Evolutionary conservation across 169 alveolate species (phyloP), one percentile per base, ranked within the genome.

Genomic region (Cryptosporidium muris): DNA sequence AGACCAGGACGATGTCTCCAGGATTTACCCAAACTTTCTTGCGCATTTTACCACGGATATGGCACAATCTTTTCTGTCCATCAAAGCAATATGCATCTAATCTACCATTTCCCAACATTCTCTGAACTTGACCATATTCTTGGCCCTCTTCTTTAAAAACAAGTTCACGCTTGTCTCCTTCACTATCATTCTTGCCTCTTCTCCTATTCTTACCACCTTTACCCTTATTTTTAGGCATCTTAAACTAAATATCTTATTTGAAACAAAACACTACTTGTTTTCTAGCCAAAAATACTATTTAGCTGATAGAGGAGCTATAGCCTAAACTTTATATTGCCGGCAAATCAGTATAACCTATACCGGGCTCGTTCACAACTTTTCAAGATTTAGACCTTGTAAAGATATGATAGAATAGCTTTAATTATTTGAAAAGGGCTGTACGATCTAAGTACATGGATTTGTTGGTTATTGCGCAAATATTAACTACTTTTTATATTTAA

Each of bases 81-180:
- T 97, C 99, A 81, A 96, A 95, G 81, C 99, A 98, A 82, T 94
- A 93, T 51, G 98, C 98, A 88, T 98, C 99, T 40, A 97, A 92
- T 56, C 99, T 94, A 37, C 99, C 99, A 88, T 97, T 97, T 16
- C 99, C 99, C 88, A 97, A 95, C 98, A 97, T 95, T 85, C 98
- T 92, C 45, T 94, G 91, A 43, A 97, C 99, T 82, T 97, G 97
- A 37, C 96, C 99, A 85, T 97, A 97, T 81, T 95, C 99, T 81
- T 97, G 97, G 51, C 98, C 99, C 51, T 97, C 99, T 90, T 96
- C 99, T 82, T 97, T 97, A 90, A 95, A 95, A 48, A 91, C 93
- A 51, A 97, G 91, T 81, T 97, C 99, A 67, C 99, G 90, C 89
- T 95, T 96, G 80, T 94, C 96, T 14, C 96, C 98, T 38, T 95